Base-by-base conservation (phyloP, 202 grass and related monocot genomes). In the Eragrostis tef region DNA sequence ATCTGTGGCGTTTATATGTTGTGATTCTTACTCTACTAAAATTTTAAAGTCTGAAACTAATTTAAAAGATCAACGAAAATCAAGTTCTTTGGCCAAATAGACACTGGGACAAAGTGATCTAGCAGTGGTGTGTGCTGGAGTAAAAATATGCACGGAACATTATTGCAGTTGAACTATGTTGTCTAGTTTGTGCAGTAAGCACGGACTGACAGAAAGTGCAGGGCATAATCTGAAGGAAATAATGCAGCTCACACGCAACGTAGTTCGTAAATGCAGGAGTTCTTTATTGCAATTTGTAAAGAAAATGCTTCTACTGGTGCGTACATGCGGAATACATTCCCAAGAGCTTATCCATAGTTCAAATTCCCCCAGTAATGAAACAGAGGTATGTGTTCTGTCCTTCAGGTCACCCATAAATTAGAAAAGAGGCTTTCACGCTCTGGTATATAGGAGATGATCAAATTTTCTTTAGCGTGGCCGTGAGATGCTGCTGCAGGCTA, bases 401-500 rank as follows among this genome's bases (percentile, higher is more conserved):
- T 62, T 41, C 2, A 25, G 47, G n/a, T 19, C 50, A 61, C 19
- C 19, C 19, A 50, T 17, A 6, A 5, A 44, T 34, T 57, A 56
- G 63, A 36, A 27, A 36, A 39, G 25, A 47, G 62, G 19, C 11
- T 11, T 11, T 10, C 1, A 2, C 2, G 53, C n/a, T 22, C 52
- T 27, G 19, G 8, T 9, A 2, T 17, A 27, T 15, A 61, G 16
- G 15, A 44, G 43, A 21, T 51, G 25, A 25, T 94, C 81, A 89
- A 29, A 91, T 85, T 75, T 83, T 94, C 49, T 84, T 94, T n/a
- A 97, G 94, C 62, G 91, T 57, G 21, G 88, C 94, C 71, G 78
- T 92, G 43, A 97, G 86, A 85, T 97, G 94, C n/a, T 86, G 84
- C 62, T 91, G 88, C 70, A 92, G 85, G 67, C 66, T 82, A 41